These are phyloP conservation scores for Paramecium caudatum DNA, from an alignment of 73 alveolate species.

Conservation along the genomic window DNA sequence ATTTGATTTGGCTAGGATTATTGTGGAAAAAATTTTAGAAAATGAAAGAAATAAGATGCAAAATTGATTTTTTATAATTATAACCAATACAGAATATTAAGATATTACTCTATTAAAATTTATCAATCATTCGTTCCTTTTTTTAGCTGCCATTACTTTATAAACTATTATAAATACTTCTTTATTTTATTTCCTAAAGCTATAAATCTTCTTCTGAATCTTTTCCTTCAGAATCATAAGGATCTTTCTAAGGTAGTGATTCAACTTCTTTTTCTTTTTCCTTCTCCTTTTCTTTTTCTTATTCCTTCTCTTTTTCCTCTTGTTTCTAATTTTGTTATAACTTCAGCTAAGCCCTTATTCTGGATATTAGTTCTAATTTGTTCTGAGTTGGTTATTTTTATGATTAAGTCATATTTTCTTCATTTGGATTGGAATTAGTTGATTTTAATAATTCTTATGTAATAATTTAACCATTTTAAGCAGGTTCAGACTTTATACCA, in stretches of 20 bases:
- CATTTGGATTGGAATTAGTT: too few species aligned
- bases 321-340: conserved; percentile 2
- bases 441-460: too few species aligned
- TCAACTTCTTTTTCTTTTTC: not conserved
- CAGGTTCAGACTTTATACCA: conserved; percentile 8
- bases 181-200: not conserved
- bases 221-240: not conserved
- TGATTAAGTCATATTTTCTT: too few species aligned
- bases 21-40: conserved; percentile 85
- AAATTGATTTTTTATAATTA: too few species aligned
- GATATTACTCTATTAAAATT: too few species aligned
- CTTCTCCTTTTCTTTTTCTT: not conserved
- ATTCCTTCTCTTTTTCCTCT: conserved; percentile 27
- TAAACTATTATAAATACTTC: not conserved
- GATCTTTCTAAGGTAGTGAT: not conserved
- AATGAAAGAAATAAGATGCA: conserved; percentile 80
- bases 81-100: too few species aligned
- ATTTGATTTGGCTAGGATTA: conserved; percentile 86
- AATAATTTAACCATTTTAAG: conserved; percentile 40
- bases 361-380: conserved; percentile 6
- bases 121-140: conserved; percentile 29
- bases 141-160: conserved; percentile 6
- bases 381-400: conserved; percentile 15
- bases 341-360: conserved; percentile 7
- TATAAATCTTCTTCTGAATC: conserved; percentile 46